Evolutionary conservation across 2,329 filamentous ascomycete species (phyloP).

Genomic region (Dryadomyces sulphureus): DNA sequence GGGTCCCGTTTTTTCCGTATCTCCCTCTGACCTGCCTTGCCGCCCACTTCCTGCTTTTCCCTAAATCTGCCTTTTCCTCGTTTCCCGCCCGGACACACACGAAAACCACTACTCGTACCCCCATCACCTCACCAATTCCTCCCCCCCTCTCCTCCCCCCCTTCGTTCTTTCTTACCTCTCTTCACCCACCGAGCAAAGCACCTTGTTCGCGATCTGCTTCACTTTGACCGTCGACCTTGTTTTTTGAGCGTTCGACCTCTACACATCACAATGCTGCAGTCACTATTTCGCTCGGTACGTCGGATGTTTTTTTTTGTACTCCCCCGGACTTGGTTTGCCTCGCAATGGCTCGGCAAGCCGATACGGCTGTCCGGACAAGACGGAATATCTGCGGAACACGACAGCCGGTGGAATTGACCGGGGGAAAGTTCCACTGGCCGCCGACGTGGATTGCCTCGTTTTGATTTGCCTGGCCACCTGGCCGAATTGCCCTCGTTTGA

Average conservation of each 20-base stretch:
- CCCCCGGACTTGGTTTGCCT: no score
- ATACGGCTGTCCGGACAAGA: no score
- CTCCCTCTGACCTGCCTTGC: no score
- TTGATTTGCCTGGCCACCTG: no score
- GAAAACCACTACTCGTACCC: neutral
- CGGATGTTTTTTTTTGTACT: neutral
- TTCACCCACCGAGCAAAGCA: neutral
- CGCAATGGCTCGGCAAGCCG: no score
- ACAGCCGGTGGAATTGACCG: no score
- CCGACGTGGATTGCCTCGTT: no score
- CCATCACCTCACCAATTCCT: neutral
- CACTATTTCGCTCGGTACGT: conserved; percentile 41
- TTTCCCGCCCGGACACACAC: neutral
- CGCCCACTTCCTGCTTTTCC: conserved; percentile 6
- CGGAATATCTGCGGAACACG: no score
- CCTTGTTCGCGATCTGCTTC: neutral
- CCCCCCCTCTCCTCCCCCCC: no score
- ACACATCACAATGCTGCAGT: conserved; percentile 38
- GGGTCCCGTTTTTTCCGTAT: conserved; percentile 1
- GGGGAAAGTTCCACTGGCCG: no score
- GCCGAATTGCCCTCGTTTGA: no score
- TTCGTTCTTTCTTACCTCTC: neutral
- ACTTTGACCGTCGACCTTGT: neutral
- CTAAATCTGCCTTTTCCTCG: conserved; percentile 3
- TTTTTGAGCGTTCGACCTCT: neutral